Evolutionary conservation across 140 eudicot species (phyloP).

Genomic region (Ambrosia hybrid): DNA sequence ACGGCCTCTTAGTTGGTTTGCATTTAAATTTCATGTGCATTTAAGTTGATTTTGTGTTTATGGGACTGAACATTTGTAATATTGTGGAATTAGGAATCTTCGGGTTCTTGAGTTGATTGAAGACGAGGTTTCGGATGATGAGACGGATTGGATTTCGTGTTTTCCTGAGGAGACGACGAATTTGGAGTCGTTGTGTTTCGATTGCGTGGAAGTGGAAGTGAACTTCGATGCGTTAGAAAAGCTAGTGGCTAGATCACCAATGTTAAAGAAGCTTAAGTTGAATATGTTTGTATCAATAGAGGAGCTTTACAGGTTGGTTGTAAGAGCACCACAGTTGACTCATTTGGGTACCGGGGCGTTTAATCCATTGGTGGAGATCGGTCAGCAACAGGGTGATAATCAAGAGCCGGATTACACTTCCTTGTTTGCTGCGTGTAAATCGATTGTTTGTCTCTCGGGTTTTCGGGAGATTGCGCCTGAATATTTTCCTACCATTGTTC

Average conservation of each 20-base stretch:
- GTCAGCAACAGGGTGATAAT: constrained; percentile 23
- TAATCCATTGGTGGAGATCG: constrained; percentile 25
- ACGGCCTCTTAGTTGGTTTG: neutral
- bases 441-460: constrained; percentile 70
- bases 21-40: too few relatives aligned
- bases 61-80: too few relatives aligned
- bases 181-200: constrained; percentile 67
- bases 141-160: constrained; percentile 70
- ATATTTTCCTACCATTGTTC: constrained; percentile 54
- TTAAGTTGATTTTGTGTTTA: too few relatives aligned
- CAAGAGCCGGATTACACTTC: constrained; percentile 55
- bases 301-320: constrained; percentile 55
- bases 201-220: constrained; percentile 63
- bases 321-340: constrained; percentile 77
- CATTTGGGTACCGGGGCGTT: constrained; percentile 84
- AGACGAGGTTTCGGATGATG: constrained; percentile 65
- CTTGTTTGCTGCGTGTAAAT: constrained; percentile 75
- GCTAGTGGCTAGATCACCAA: constrained; percentile 62
- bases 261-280: constrained; percentile 65
- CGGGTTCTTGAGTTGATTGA: constrained; percentile 78
- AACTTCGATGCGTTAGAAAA: constrained; percentile 65
- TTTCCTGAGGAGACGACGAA: constrained; percentile 51
- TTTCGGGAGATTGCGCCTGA: constrained; percentile 61
- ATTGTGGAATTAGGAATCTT: constrained; percentile 44
- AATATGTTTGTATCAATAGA: constrained; percentile 52